A percentile compares a stretch with the other conserved stretches of the same genome.
Conservation (phyloP, 768 basidiomycete species). For the Mycena rebaudengoi region DNA sequence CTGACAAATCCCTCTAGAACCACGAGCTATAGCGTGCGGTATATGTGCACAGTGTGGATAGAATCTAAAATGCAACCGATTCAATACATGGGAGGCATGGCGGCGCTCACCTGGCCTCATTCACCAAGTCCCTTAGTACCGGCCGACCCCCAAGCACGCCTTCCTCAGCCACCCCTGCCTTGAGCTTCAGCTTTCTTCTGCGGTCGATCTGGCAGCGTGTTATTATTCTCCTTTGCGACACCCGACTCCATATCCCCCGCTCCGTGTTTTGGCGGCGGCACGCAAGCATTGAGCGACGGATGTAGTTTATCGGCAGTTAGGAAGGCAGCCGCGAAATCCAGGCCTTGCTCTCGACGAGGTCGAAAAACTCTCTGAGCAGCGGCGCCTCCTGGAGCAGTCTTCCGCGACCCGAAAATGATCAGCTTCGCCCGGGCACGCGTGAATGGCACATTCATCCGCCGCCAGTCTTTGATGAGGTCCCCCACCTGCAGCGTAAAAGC, state of each 20-base stretch:
- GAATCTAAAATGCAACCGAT: too few relatives aligned
- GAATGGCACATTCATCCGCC: slow-evolving; percentile 95
- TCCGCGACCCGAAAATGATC: slow-evolving; percentile 88
- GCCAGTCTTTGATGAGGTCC: slow-evolving; percentile 94
- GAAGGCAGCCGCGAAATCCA: slow-evolving; percentile 76
- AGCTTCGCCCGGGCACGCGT: slow-evolving; percentile 93
- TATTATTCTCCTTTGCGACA: slow-evolving; percentile 8
- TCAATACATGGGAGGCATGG: too few relatives aligned
- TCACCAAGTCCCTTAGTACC: slow-evolving; percentile 68
- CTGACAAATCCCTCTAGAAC: too few relatives aligned
- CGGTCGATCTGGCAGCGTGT: slow-evolving; percentile 26
- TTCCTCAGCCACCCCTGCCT: slow-evolving; percentile 35
- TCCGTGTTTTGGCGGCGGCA: slow-evolving; percentile 36
- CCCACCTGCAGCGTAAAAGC: slow-evolving; percentile 68
- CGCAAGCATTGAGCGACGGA: slow-evolving; percentile 28
- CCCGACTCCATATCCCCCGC: slow-evolving; percentile 31
- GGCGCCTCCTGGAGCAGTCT: slow-evolving; percentile 71
- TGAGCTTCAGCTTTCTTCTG: slow-evolving; percentile 50
- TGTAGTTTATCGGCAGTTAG: slow-evolving; percentile 65
- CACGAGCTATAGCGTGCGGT: too few relatives aligned
- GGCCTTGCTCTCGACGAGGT: slow-evolving; percentile 70
- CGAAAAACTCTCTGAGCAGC: slow-evolving; percentile 78
- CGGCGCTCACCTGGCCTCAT: slow-evolving; percentile 46
- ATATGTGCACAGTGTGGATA: too few relatives aligned
- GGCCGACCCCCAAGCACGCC: slow-evolving; percentile 65